A percentile compares a stretch with the other conserved stretches of the same genome.
Conservation (phyloP, 371 early-diverging fungal genomes). For the Apophysomyces trapeziformis region DNA sequence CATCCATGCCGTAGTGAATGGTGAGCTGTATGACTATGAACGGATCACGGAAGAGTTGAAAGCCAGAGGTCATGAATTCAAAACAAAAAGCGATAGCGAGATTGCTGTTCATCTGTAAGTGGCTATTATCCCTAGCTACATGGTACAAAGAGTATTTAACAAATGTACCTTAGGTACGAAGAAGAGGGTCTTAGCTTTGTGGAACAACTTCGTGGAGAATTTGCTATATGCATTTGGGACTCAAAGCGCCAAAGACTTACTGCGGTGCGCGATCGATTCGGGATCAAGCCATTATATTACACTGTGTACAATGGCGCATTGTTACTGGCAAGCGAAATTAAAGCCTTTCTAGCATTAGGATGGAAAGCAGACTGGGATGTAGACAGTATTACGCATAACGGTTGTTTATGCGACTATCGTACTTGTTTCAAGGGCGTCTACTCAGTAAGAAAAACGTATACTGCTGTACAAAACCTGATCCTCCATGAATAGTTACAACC, state of each 20-base stretch:
- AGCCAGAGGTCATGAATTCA: slow-evolving; percentile 22
- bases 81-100: slow-evolving; percentile 31
- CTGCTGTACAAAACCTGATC: neutral
- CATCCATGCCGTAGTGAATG: slow-evolving; percentile 29
- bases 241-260: slow-evolving; percentile 15
- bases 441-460: slow-evolving; percentile 12
- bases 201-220: slow-evolving; percentile 31
- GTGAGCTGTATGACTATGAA: slow-evolving; percentile 33
- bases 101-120: slow-evolving; percentile 26
- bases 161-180: slow-evolving; percentile 15
- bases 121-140: neutral
- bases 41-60: slow-evolving; percentile 22
- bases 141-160: neutral
- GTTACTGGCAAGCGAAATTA: slow-evolving; percentile 29
- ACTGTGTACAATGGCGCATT: slow-evolving; percentile 25
- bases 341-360: slow-evolving; percentile 28
- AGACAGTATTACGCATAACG: slow-evolving; percentile 21
- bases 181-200: slow-evolving; percentile 22
- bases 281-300: slow-evolving; percentile 32
- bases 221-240: slow-evolving; percentile 26
- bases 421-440: slow-evolving; percentile 32
- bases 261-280: slow-evolving; percentile 29
- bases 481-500: slow-evolving; percentile 19
- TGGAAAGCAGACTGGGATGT: slow-evolving; percentile 33
- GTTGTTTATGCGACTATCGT: slow-evolving; percentile 14